Evolutionary conservation across 441 rosid species (phyloP), one percentile per base, ranked within the genome.

Genomic region (Hura crepitans): DNA sequence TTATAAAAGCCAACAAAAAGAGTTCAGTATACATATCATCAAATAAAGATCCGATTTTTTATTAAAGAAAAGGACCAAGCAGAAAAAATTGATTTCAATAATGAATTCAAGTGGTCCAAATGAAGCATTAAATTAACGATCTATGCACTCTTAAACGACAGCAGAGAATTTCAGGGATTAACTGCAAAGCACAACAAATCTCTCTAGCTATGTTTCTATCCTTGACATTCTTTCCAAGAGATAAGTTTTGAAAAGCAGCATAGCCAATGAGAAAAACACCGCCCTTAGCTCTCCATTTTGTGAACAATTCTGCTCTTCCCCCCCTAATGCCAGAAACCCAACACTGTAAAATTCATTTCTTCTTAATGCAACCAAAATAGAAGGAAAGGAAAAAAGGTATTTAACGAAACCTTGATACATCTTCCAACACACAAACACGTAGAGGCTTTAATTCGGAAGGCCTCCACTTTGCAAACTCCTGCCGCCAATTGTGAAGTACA

Each of bases 401-500:
- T 64, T 53, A 65, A 70, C 25, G 62, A 60, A 79, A 96, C 99
- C 98, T 91, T 43, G 98, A 79, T 55, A 93, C 96, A 66, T 96
- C 99, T 81, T 93, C 99, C 75, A 96, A 75, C 99, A 96, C 93
- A 82, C 77, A 93, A 65, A 93, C 85, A 65, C 96, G 96, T 68
- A 96, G 88, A 33, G 91, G 87, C 82, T 96, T 96, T 46, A 85
- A 80, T 83, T 96, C 99, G 63, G 87, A 85, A 70, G 99, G 99
- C 70, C 73, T 87, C 99, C 99, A 96, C 84, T 96, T 96, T 81
- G 77, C 67, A 78, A 96, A 96, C 79, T 96, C 99, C 81, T 82
- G 84, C 71, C 95, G 87, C 99, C 99, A 96, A 78, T 96, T 96
- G 78, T 96, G 97, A 80, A 93, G 89, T 82, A 96, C 99, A 81